Evolutionary conservation across 1,284 basidiomycete genomes (phyloP).

Genomic region (Hymenochaete sp.): DNA sequence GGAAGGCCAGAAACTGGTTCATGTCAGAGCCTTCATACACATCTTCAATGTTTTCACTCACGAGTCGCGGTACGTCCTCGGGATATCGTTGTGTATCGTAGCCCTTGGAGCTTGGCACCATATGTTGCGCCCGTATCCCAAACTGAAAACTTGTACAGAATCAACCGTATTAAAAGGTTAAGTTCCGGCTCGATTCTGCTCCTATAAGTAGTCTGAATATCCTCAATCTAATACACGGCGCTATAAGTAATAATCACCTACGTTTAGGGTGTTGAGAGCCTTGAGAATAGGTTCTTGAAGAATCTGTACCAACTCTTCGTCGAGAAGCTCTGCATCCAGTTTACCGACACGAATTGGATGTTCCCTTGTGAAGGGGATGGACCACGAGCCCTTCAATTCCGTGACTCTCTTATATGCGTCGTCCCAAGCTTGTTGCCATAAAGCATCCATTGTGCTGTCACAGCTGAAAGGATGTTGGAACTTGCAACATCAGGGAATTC

Average conservation of each 20-base stretch:
- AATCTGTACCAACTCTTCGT: slow-evolving; percentile 80
- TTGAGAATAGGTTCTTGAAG: slow-evolving; percentile 78
- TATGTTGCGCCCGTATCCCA: slow-evolving; percentile 82
- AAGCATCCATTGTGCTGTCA: slow-evolving; percentile 3
- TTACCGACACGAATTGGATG: slow-evolving; percentile 79
- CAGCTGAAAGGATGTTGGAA: too few species aligned
- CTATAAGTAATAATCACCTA: slow-evolving; percentile 31
- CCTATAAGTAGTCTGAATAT: slow-evolving; percentile 48
- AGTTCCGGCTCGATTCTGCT: slow-evolving; percentile 77
- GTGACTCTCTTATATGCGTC: slow-evolving; percentile 46
- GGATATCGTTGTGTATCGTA: slow-evolving; percentile 44
- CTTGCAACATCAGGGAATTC: too few species aligned
- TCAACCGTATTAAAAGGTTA: slow-evolving; percentile 63
- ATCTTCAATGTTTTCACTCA: slow-evolving; percentile 21
- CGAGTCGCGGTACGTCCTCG: slow-evolving; percentile 26
- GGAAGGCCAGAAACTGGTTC: slow-evolving; percentile 52
- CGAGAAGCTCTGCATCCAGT: slow-evolving; percentile 88
- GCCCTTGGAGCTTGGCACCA: slow-evolving; percentile 85
- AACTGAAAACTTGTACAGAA: slow-evolving; percentile 78
- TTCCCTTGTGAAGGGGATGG: slow-evolving; percentile 25
- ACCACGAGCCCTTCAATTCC: slow-evolving; percentile 36
- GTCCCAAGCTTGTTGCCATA: slow-evolving; percentile 58
- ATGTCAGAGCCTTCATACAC: slow-evolving; percentile 2
- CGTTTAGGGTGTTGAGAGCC: slow-evolving; percentile 64
- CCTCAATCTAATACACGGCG: background rate